Conservation (phyloP, 176 grass and related monocot genomes). For the Zoysia pacifica region DNA sequence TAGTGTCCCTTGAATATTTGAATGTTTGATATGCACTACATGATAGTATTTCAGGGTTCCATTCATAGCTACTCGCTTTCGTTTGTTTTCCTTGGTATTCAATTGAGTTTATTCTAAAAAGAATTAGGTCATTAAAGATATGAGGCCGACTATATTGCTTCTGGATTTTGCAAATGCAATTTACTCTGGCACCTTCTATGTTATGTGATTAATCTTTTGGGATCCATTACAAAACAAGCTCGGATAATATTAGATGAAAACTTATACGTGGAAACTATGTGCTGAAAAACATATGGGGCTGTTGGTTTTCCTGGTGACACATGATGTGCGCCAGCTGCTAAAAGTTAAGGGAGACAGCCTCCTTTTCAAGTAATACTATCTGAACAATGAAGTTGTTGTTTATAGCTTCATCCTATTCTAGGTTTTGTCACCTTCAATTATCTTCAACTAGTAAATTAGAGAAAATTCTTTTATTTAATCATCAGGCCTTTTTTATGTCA, state of each 20-base stretch:
- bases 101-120: constrained; percentile 11
- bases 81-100: background rate
- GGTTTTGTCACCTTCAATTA: background rate
- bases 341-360: background rate
- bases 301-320: background rate
- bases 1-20: constrained; percentile 27
- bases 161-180: constrained; percentile 25
- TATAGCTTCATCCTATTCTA: background rate
- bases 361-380: background rate
- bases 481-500: background rate
- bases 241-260: background rate
- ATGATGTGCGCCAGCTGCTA: background rate
- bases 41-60: background rate
- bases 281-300: background rate
- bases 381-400: background rate
- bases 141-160: constrained; percentile 1
- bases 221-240: background rate
- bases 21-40: constrained; percentile 4
- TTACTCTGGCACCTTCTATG: constrained; percentile 14
- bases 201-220: background rate
- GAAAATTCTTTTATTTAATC: background rate
- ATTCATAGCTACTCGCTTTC: background rate
- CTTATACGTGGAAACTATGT: constrained; percentile 14
- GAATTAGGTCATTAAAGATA: constrained; percentile 15
- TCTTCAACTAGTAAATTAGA: background rate